Conservation (phyloP, 2,329 filamentous ascomycete species). For the Penicillium paneum region DNA sequence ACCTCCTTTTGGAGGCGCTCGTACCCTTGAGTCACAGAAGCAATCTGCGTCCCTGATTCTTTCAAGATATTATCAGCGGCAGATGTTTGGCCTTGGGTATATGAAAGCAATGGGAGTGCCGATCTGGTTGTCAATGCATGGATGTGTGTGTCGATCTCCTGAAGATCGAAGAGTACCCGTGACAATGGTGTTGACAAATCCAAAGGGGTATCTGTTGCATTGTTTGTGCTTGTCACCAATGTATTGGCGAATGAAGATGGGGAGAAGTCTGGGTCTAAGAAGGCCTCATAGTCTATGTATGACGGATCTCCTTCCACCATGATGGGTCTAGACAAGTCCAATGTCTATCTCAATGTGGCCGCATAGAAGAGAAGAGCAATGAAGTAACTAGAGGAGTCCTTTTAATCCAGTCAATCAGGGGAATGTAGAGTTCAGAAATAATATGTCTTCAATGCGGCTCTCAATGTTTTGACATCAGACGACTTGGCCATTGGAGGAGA, state of each 20-base stretch:
- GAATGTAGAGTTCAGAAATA: neutral
- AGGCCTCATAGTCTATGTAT: constrained; percentile 94
- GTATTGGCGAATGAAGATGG: constrained; percentile 80
- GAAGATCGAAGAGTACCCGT: constrained; percentile 89
- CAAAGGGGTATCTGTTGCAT: constrained; percentile 80
- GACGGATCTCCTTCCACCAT: constrained; percentile 55
- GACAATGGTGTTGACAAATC: constrained; percentile 94
- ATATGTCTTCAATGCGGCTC: neutral
- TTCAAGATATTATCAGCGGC: constrained; percentile 69
- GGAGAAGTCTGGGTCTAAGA: constrained; percentile 79
- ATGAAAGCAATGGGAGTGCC: constrained; percentile 73
- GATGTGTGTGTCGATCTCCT: constrained; percentile 95
- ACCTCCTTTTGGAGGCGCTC: constrained; percentile 82
- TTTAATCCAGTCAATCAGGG: neutral
- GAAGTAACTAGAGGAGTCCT: neutral
- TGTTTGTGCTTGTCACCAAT: constrained; percentile 86
- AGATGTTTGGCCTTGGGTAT: constrained; percentile 71
- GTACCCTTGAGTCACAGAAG: constrained; percentile 78
- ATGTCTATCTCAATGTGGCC: neutral
- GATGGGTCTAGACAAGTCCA: constrained; percentile 8
- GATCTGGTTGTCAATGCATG: constrained; percentile 82
- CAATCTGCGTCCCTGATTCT: constrained; percentile 76
- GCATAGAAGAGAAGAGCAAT: constrained; percentile 1
- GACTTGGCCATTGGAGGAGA: constrained; percentile 2
- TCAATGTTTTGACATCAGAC: constrained; percentile 2